These are phyloP conservation scores for Wickerhamomyces sp. DNA, from an alignment of 1,139 yeast species.

Conservation along the genomic window DNA sequence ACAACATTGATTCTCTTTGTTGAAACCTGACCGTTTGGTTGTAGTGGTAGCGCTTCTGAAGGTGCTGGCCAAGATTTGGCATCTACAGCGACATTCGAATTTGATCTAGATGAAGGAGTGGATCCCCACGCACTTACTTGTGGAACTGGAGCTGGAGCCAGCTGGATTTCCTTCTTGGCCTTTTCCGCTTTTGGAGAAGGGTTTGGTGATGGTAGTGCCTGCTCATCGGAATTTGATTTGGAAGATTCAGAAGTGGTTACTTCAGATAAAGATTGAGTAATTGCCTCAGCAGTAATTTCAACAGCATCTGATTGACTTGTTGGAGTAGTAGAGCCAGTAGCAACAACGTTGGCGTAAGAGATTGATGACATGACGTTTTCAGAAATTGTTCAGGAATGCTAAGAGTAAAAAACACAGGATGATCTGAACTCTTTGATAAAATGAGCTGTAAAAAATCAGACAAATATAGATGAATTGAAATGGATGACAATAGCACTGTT, in stretches of 20 bases:
- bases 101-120: constrained; percentile 29
- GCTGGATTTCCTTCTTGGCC: constrained; percentile 35
- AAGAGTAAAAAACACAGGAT: no score
- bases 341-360: constrained; percentile 22
- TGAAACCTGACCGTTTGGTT: constrained; percentile 21
- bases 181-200: constrained; percentile 19
- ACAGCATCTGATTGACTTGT: constrained; percentile 4
- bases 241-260: constrained; percentile 2
- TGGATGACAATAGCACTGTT: no score
- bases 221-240: constrained; percentile 2
- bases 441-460: no score
- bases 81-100: constrained; percentile 28
- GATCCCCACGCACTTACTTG: constrained; percentile 67
- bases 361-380: constrained; percentile 6
- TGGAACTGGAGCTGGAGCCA: constrained; percentile 80
- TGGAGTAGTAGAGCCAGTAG: constrained; percentile 16
- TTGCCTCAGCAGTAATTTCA: constrained; percentile 1
- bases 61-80: constrained; percentile 60
- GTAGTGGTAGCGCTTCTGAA: constrained; percentile 24
- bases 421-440: no score
- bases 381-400: neutral
- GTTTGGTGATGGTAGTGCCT: constrained; percentile 22
- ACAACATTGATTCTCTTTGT: constrained; percentile 25
- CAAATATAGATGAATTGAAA: no score
- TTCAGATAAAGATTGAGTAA: neutral